Base-by-base conservation (phyloP, 2,329 filamentous ascomycete genomes). In the Zelopaecilomyces penicillatus region DNA sequence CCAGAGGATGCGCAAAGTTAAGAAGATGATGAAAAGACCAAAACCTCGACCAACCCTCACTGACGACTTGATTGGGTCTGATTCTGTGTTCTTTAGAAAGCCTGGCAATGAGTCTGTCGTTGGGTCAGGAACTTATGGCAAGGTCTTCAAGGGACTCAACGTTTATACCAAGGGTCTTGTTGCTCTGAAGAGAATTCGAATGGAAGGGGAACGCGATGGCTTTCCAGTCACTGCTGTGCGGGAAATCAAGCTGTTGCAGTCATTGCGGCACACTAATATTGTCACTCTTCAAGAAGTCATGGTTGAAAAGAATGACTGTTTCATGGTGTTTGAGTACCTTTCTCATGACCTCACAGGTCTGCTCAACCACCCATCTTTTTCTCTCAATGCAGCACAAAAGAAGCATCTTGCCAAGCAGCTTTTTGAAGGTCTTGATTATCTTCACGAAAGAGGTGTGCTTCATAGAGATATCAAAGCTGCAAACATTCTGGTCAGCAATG, bases 301-400 rank as follows among this genome's bases (percentile, higher is more conserved):
- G 93, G 93, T 98, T 2, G 93, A 98, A 67, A 87, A 85, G 60
- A 97, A 97, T 54, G 90, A 97, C 65, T 98, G 93, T 64, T 98
- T 95, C 66, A 98, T 98, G 93, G 93, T 98, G 3, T 98, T 98
- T 53, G 93, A 98, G 63, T 98, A 98, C 60, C 75, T 97, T 30
- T 91, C 93, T 2, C 93, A 98, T 62, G 93, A 98, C 63, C 71
- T 98, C 49, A 98, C 93, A 3, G 93, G 93, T 10, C 73, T 98
- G 30, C 78, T 98, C 49, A 97, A 97, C 57, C 93, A 98, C 58
- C 93, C 93, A 0, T 85, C 84, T 0, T 98, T 95, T 66, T 83
- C 83, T 48, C 77, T 98, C 10, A 85, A 93, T 33, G 70, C 81
- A 4, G 80, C 84, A 0, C 90, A 97, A 63, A 94, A 89, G 66